Conservation (phyloP, 2,329 filamentous ascomycete species). For the Xylariales sp. region DNA sequence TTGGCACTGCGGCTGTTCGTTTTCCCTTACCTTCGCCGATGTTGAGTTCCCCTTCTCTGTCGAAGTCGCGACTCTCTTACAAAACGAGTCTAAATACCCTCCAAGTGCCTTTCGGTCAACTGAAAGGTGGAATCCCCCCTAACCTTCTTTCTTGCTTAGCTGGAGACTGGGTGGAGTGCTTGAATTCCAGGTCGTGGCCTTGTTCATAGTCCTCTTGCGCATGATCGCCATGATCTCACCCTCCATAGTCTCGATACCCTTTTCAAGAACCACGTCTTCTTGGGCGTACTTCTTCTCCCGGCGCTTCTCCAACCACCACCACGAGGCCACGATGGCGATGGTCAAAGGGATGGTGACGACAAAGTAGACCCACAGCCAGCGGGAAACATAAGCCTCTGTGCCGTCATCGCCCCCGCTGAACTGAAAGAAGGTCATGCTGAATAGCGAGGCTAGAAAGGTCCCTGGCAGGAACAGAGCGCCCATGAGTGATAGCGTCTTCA, state of each 20-base stretch:
- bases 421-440: conserved; percentile 65
- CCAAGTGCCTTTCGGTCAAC: too few relatives aligned
- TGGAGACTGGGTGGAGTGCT: conserved; percentile 4
- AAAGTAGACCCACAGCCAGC: conserved; percentile 60
- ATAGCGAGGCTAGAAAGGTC: conserved; percentile 58
- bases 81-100: too few relatives aligned
- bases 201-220: conserved; percentile 53
- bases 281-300: conserved; percentile 42
- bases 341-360: conserved; percentile 57
- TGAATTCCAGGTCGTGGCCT: conserved; percentile 49
- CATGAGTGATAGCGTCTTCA: conserved; percentile 62
- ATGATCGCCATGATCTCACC: conserved; percentile 52
- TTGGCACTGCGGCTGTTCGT: too few relatives aligned
- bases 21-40: too few relatives aligned
- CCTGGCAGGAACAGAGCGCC: conserved; percentile 61
- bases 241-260: conserved; percentile 53
- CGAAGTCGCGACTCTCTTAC: too few relatives aligned
- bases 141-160: conserved; percentile 10
- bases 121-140: conserved; percentile 1
- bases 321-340: conserved; percentile 46
- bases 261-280: conserved; percentile 49
- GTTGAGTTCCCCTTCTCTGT: too few relatives aligned
- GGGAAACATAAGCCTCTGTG: conserved; percentile 39
- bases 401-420: conserved; percentile 42
- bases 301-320: conserved; percentile 48